Conservation (phyloP, 805 yeast species). For the Tetrapisispora phaffii region DNA sequence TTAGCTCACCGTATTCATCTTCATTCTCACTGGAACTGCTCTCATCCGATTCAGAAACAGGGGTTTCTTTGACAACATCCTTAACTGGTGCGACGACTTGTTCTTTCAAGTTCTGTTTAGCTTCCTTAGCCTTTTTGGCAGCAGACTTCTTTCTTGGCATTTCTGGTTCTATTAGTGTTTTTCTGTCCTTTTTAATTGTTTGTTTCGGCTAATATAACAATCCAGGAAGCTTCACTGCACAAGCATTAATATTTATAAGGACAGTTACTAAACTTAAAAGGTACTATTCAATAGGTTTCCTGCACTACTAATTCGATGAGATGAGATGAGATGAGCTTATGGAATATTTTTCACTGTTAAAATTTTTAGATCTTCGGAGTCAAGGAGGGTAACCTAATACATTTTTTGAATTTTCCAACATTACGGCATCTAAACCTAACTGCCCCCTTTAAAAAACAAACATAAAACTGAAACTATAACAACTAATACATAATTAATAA, state of each 20-base stretch:
- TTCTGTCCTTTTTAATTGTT: not conserved
- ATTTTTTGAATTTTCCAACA: not conserved
- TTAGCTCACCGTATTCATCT: conserved; percentile 82
- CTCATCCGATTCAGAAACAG: conserved; percentile 26
- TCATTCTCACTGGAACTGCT: conserved; percentile 46
- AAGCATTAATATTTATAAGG: too few relatives aligned
- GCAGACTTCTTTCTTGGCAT: conserved; percentile 90
- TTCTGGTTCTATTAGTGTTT: not conserved
- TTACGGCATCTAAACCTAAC: too few relatives aligned
- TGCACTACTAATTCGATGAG: not conserved
- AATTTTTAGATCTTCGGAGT: not conserved
- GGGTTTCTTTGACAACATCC: conserved; percentile 17
- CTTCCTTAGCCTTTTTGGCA: conserved; percentile 56
- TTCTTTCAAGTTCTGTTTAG: conserved; percentile 13
- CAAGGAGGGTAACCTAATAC: not conserved
- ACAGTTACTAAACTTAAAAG: too few relatives aligned
- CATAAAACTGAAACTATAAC: too few relatives aligned
- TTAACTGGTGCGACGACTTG: conserved; percentile 4
- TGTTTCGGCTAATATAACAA: not conserved
- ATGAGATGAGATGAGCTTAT: conserved; percentile 2
- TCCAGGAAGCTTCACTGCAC: not conserved
- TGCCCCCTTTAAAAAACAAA: too few relatives aligned
- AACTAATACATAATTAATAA: too few relatives aligned
- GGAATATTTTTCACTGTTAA: not conserved
- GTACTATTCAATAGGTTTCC: too few relatives aligned